Conservation (phyloP, 2,329 filamentous ascomycete genomes). For the Ceratocystis smalleyi region DNA sequence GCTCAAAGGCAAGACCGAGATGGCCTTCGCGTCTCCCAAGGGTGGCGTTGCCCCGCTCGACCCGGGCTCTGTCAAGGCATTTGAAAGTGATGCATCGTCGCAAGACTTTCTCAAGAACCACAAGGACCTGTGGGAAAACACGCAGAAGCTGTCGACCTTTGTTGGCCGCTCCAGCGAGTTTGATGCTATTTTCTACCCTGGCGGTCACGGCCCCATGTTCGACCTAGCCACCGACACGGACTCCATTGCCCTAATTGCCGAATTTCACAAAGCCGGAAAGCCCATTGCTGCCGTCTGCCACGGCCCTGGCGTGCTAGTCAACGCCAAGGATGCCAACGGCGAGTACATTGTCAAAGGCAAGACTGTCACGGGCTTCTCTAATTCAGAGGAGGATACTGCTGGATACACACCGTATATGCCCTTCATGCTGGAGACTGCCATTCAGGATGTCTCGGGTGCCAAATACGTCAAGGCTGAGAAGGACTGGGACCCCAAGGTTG, state of each 20-base stretch:
- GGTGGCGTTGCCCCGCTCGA: slow-evolving; percentile 49
- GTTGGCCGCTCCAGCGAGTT: slow-evolving; percentile 43
- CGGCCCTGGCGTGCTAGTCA: slow-evolving; percentile 46
- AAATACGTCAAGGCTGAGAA: slow-evolving; percentile 40
- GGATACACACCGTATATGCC: slow-evolving; percentile 39
- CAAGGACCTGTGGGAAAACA: slow-evolving; percentile 47
- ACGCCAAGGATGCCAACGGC: slow-evolving; percentile 38
- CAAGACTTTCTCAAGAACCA: slow-evolving; percentile 41
- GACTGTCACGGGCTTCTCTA: slow-evolving; percentile 45
- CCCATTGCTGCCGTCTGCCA: slow-evolving; percentile 54
- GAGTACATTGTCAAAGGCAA: slow-evolving; percentile 39
- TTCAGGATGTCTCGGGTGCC: slow-evolving; percentile 36
- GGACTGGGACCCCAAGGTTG: slow-evolving; percentile 34
- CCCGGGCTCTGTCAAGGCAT: slow-evolving; percentile 39
- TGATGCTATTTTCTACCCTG: slow-evolving; percentile 44
- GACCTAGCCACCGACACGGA: slow-evolving; percentile 43
- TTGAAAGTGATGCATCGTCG: slow-evolving; percentile 37
- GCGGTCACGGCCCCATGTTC: slow-evolving; percentile 50
- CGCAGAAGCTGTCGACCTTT: slow-evolving; percentile 40
- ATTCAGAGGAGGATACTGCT: slow-evolving; percentile 38
- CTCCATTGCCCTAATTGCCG: slow-evolving; percentile 44
- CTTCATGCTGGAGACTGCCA: slow-evolving; percentile 40
- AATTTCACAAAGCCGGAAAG: slow-evolving; percentile 47
- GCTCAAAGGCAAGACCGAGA: slow-evolving; percentile 36
- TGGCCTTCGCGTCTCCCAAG: slow-evolving; percentile 45